Conservation (phyloP, 805 yeast genomes). For the Lipomyces spencermartinsiae region DNA sequence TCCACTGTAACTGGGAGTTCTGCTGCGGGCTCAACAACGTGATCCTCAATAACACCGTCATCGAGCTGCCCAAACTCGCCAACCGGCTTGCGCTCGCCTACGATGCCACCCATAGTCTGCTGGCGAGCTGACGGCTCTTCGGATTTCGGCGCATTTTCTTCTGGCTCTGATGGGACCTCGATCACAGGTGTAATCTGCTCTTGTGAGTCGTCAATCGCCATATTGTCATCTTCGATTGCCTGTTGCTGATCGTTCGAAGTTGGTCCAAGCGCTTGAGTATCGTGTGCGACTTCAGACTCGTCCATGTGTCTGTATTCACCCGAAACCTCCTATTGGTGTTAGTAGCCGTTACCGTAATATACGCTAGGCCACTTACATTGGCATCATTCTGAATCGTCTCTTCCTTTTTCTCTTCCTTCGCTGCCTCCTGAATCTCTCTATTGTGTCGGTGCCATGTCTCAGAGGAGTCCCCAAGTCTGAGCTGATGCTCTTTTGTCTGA, state of each 20-base stretch:
- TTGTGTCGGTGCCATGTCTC: slow-evolving; percentile 91
- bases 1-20: slow-evolving; percentile 38
- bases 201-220: slow-evolving; percentile 74
- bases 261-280: slow-evolving; percentile 92
- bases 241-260: slow-evolving; percentile 82
- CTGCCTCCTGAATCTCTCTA: slow-evolving; percentile 80
- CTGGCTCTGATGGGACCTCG: background rate
- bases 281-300: slow-evolving; percentile 52
- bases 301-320: slow-evolving; percentile 33
- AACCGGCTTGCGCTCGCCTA: slow-evolving; percentile 53
- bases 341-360: background rate
- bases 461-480: slow-evolving; percentile 88
- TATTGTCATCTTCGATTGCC: slow-evolving; percentile 69
- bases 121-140: slow-evolving; percentile 32
- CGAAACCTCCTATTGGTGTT: slow-evolving; percentile 3
- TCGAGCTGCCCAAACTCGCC: slow-evolving; percentile 33
- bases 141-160: slow-evolving; percentile 31
- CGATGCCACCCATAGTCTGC: slow-evolving; percentile 54
- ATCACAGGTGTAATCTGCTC: background rate
- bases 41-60: slow-evolving; percentile 49
- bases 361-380: background rate
- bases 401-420: slow-evolving; percentile 7
- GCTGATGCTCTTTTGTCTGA: slow-evolving; percentile 49
- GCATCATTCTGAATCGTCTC: slow-evolving; percentile 18
- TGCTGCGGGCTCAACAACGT: slow-evolving; percentile 39